phyloP scores from a whole-genome alignment of 352 stramenopile species.

The Phytophthora pseudosyringae region DNA sequence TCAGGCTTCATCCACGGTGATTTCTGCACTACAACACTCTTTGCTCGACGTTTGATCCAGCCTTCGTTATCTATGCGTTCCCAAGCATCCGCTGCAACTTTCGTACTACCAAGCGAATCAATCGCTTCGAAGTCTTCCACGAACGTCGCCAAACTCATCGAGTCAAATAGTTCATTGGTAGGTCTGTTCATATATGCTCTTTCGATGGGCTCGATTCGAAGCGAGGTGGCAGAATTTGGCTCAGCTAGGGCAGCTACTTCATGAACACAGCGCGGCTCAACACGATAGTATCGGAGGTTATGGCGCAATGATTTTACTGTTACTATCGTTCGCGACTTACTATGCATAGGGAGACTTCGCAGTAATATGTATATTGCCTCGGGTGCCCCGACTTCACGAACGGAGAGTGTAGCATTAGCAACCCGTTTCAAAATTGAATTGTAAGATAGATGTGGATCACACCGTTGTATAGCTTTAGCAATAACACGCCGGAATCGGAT shows the following conservation, averaged over 20 bases:
- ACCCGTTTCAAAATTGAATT: constrained; percentile 10
- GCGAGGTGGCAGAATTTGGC: too few species aligned
- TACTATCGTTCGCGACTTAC: constrained; percentile 11
- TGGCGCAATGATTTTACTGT: constrained; percentile 12
- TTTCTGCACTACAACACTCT: too few species aligned
- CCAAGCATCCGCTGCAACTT: too few species aligned
- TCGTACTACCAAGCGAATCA: too few species aligned
- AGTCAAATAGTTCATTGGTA: too few species aligned
- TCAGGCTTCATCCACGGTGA: too few species aligned
- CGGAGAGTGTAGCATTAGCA: neutral
- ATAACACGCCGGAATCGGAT: constrained; percentile 11
- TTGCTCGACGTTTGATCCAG: too few species aligned
- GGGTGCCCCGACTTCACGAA: constrained; percentile 7
- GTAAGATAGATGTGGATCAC: constrained; percentile 3
- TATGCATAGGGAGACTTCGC: constrained; percentile 5
- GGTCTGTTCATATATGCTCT: constrained; percentile 11
- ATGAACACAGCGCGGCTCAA: constrained; percentile 13
- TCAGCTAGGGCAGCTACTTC: too few species aligned
- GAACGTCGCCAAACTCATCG: constrained; percentile 17
- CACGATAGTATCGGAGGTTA: constrained; percentile 4
- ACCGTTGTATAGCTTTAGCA: constrained; percentile 15
- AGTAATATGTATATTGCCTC: constrained; percentile 7
- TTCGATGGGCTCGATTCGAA: constrained; percentile 12
- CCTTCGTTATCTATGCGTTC: too few species aligned
- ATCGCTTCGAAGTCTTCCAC: constrained; percentile 14